Evolutionary conservation across 2,329 filamentous ascomycete genomes (phyloP), one percentile per base, ranked within the genome.

Genomic region (Apiospora marii): DNA sequence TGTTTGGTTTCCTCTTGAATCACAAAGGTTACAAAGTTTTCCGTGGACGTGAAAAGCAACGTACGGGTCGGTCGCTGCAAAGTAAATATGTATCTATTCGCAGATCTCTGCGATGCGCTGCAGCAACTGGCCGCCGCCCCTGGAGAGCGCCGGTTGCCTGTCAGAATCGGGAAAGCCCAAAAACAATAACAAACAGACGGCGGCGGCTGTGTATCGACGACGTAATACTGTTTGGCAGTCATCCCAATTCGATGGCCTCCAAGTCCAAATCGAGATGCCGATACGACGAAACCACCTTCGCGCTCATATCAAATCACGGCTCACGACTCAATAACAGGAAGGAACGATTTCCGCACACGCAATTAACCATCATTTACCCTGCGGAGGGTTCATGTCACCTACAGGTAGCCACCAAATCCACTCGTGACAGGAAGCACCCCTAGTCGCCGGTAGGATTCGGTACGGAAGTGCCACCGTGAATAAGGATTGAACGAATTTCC

Each of bases 381-480:
- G 46, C 30, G 7, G 41, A 64, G 58, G 34, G 34, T 64, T 64
- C 58, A 64, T 61, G 53, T 19, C 30, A 12, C 51, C 51, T 48
- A 7, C 44, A 41, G 37, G 37, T 51, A 51, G 49, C 49, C 49
- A 51, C 22, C 22, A 30, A 30, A 48, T 49, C 27, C 27, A 41
- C 34, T 19, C 58, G n/a, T 64, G 58, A 64, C 58, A 64, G 30
- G 34, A 64, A 49, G 46, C 46, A 49, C 46, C 58, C 58, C 58
- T 64, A 64, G 58, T 41, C 58, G 34, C 58, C 34, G 58, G 58
- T 64, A 41, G 34, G 58, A 64, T 64, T 64, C 58, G 58, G 58
- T 64, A 64, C 58, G 58, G 58, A 64, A 64, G 58, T 22, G 58
- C 58, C 58, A 64, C 34, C 58, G 58, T 64, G 58, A 64, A 41